Evolutionary conservation across 768 basidiomycete species (phyloP).

Genomic region (Lyophyllum semitale): DNA sequence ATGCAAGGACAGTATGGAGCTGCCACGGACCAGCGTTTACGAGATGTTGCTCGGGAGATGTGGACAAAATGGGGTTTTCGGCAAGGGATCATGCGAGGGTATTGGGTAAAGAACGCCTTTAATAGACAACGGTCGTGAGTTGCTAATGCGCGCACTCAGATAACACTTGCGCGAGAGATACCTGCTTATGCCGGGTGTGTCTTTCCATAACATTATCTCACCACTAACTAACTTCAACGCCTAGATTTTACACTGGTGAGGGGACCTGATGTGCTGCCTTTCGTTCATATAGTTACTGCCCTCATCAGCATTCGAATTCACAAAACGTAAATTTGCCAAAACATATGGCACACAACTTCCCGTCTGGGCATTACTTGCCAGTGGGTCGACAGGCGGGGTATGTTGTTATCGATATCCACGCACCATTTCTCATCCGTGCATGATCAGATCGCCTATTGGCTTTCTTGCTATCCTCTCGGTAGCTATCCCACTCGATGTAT

Average conservation of each 20-base stretch:
- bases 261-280: not conserved
- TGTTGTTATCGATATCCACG: slow-evolving; percentile 26
- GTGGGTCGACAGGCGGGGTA: slow-evolving; percentile 84
- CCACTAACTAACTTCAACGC: not conserved
- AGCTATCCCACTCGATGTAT: not conserved
- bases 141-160: slow-evolving; percentile 38
- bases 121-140: not conserved
- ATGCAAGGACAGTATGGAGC: slow-evolving; percentile 97
- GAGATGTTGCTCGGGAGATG: slow-evolving; percentile 76
- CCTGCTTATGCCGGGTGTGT: slow-evolving; percentile 92
- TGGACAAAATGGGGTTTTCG: slow-evolving; percentile 86
- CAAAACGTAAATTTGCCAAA: slow-evolving; percentile 74
- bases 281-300: not conserved
- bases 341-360: slow-evolving; percentile 70
- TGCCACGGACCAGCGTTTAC: slow-evolving; percentile 74
- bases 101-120: slow-evolving; percentile 66
- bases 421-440: not conserved
- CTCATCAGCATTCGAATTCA: slow-evolving; percentile 78
- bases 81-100: slow-evolving; percentile 93
- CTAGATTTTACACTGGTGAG: slow-evolving; percentile 70
- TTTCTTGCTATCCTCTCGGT: slow-evolving; percentile 90
- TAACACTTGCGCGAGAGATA: slow-evolving; percentile 90
- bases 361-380: slow-evolving; percentile 82
- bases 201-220: not conserved
- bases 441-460: slow-evolving; percentile 83